Percentiles rank a stretch among this genome's conserved stretches.
phyloP scores from a whole-genome alignment of 805 yeast genomes.

The Candida boidinii region DNA sequence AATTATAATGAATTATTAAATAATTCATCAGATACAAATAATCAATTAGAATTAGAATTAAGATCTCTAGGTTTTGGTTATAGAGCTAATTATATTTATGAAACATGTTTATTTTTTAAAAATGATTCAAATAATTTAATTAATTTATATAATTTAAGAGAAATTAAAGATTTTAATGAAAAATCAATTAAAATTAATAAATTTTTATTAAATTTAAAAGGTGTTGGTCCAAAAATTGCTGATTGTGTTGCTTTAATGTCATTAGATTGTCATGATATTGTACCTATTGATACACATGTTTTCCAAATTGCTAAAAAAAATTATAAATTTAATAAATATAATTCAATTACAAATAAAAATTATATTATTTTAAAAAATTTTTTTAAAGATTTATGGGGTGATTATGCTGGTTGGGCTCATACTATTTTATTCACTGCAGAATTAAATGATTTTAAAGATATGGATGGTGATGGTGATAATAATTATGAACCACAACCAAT shows the following conservation, averaged over 20 bases:
- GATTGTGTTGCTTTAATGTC: conserved; percentile 95
- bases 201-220: conserved; percentile 57
- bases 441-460: conserved; percentile 61
- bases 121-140: conserved; percentile 28
- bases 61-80: conserved; percentile 72
- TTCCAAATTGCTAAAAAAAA: conserved; percentile 82
- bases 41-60: conserved; percentile 25
- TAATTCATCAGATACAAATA: conserved; percentile 22
- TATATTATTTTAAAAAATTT: conserved; percentile 50
- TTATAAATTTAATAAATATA: conserved; percentile 42
- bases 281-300: conserved; percentile 95
- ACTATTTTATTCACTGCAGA: conserved; percentile 88
- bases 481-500: not conserved
- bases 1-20: conserved; percentile 40
- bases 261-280: conserved; percentile 74
- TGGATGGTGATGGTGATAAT: conserved; percentile 31
- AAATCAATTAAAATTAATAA: conserved; percentile 37
- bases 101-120: conserved; percentile 62
- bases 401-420: conserved; percentile 98
- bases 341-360: conserved; percentile 33
- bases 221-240: conserved; percentile 98
- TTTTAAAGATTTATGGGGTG: conserved; percentile 72
- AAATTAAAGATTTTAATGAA: conserved; percentile 7
- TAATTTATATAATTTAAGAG: conserved; percentile 34
- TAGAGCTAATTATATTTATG: conserved; percentile 78